A percentile compares a stretch with the other conserved stretches of the same genome.
Conservation (phyloP, 2,329 filamentous ascomycete species). For the Calonectria montana region DNA sequence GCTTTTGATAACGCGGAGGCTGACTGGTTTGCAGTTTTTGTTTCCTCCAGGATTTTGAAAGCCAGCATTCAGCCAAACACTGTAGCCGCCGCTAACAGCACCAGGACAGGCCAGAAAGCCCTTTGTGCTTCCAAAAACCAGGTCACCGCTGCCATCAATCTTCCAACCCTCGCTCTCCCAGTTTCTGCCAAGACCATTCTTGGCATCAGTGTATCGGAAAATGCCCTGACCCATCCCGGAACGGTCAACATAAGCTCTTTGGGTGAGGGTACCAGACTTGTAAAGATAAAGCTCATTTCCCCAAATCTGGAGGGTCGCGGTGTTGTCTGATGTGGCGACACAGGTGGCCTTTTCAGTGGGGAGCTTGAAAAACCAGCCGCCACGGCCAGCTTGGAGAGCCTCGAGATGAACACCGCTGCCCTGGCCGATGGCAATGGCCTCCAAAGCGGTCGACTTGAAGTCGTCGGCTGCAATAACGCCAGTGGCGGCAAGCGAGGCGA, state of each 20-base stretch:
- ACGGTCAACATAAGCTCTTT: constrained; percentile 65
- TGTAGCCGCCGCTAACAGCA: constrained; percentile 52
- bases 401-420: constrained; percentile 61
- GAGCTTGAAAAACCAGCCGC: constrained; percentile 57
- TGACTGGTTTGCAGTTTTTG: constrained; percentile 52
- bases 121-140: constrained; percentile 55
- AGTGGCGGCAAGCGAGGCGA: constrained; percentile 39
- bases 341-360: constrained; percentile 62
- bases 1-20: constrained; percentile 43
- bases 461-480: constrained; percentile 43
- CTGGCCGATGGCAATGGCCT: constrained; percentile 61
- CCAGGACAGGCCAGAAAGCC: constrained; percentile 66
- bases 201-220: constrained; percentile 61
- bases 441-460: constrained; percentile 53
- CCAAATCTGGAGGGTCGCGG: constrained; percentile 62
- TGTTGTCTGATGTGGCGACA: constrained; percentile 50
- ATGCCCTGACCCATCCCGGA: constrained; percentile 69
- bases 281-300: constrained; percentile 62
- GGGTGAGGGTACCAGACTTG: constrained; percentile 49
- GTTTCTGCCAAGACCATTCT: constrained; percentile 50
- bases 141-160: constrained; percentile 54
- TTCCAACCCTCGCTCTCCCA: constrained; percentile 60
- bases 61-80: constrained; percentile 50
- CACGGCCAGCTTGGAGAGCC: constrained; percentile 55
- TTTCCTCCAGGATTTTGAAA: constrained; percentile 50